phyloP scores from a whole-genome alignment of 352 stramenopile species.

The Phytophthora fragariaefolia region DNA sequence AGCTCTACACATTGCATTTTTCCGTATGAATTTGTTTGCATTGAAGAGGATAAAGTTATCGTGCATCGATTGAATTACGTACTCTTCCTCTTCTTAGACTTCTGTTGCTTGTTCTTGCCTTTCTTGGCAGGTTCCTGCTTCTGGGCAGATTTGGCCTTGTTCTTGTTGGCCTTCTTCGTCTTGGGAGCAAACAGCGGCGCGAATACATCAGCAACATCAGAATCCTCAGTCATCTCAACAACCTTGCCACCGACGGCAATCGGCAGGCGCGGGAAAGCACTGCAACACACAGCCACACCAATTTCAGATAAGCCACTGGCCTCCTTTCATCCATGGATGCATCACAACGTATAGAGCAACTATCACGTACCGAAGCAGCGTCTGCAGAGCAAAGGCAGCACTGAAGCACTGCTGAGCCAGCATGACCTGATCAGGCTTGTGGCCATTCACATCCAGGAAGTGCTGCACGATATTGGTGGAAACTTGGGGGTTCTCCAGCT shows the following conservation, averaged over 20 bases:
- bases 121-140: slow-evolving; percentile 34
- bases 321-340: not conserved
- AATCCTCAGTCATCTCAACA: slow-evolving; percentile 52
- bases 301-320: slow-evolving; percentile 6
- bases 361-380: slow-evolving; percentile 56
- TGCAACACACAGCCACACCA: slow-evolving; percentile 18
- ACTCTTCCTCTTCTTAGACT: slow-evolving; percentile 58
- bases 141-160: slow-evolving; percentile 28
- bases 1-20: slow-evolving; percentile 23
- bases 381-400: slow-evolving; percentile 80
- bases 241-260: slow-evolving; percentile 56
- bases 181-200: slow-evolving; percentile 52
- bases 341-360: not conserved
- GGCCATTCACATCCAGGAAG: slow-evolving; percentile 69
- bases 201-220: slow-evolving; percentile 52
- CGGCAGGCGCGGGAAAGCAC: slow-evolving; percentile 63
- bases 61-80: slow-evolving; percentile 22
- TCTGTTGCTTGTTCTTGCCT: slow-evolving; percentile 45
- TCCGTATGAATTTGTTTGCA: slow-evolving; percentile 23
- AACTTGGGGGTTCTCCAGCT: slow-evolving; percentile 62
- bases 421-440: slow-evolving; percentile 43
- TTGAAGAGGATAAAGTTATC: slow-evolving; percentile 34
- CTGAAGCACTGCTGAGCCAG: slow-evolving; percentile 79
- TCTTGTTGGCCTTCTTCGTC: slow-evolving; percentile 41
- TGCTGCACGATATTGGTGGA: slow-evolving; percentile 47